Conservation (phyloP, 495 filamentous ascomycete species). For the Hyaloscypha hepaticicola region DNA sequence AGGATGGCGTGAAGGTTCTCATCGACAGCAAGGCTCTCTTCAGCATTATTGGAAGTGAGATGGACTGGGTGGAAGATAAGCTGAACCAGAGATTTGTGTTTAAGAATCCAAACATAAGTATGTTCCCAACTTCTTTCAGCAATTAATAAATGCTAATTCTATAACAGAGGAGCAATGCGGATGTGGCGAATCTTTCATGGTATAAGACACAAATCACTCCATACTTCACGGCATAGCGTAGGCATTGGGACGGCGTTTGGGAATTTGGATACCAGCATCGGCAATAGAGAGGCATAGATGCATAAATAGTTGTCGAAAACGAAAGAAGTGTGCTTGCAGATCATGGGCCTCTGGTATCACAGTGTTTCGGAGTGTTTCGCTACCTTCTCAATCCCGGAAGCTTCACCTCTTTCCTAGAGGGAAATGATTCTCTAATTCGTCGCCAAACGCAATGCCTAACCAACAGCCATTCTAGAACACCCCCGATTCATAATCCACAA, state of each 20-base stretch:
- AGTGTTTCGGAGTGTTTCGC: not conserved
- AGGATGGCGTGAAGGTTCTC: conserved; percentile 93
- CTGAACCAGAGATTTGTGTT: conserved; percentile 88
- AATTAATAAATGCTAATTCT: conserved; percentile 36
- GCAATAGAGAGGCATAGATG: conserved; percentile 26
- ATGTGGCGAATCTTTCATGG: conserved; percentile 97
- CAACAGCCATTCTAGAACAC: conserved; percentile 29
- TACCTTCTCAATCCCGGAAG: not conserved
- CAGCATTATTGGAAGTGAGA: conserved; percentile 97
- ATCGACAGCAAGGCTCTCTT: conserved; percentile 97
- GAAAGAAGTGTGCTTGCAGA: not conserved
- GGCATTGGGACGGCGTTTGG: conserved; percentile 29
- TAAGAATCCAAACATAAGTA: conserved; percentile 96
- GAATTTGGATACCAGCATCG: conserved; percentile 28
- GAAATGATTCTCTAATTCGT: not conserved
- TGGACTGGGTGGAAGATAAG: conserved; percentile 99
- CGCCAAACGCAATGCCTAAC: not conserved
- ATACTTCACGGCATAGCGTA: conserved; percentile 25
- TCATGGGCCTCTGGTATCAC: not conserved
- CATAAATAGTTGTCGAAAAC: conserved; percentile 10
- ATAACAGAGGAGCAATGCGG: conserved; percentile 89
- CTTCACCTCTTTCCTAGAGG: no score
- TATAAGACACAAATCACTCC: conserved; percentile 41
- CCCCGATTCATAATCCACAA: conserved; percentile 46
- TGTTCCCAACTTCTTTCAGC: conserved; percentile 37